A percentile compares a stretch with the other conserved stretches of the same genome.
phyloP scores from a whole-genome alignment of 176 grass and related monocot genomes.

The Bonia amplexicaulis region DNA sequence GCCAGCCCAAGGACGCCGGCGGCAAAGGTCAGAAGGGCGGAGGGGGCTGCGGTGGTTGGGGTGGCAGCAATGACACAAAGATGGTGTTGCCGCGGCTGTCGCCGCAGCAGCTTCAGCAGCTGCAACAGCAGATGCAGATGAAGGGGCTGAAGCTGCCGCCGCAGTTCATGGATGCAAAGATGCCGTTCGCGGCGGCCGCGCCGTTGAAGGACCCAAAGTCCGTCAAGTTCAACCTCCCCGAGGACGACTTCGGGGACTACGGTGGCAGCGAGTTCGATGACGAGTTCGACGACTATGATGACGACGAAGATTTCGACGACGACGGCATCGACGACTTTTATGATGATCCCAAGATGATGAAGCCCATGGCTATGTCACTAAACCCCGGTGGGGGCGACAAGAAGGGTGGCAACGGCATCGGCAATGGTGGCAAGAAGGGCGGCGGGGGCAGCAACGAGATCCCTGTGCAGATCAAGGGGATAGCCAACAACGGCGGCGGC shows the following conservation, averaged over 20 bases:
- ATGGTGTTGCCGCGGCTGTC: constrained; percentile 30
- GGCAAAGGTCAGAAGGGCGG: constrained; percentile 9
- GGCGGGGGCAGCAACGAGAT: constrained; percentile 30
- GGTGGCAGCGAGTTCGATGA: constrained; percentile 52
- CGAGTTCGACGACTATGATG: constrained; percentile 54
- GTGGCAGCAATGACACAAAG: constrained; percentile 10
- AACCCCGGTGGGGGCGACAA: constrained; percentile 16
- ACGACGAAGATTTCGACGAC: constrained; percentile 49
- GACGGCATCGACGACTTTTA: neutral
- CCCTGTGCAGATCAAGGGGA: constrained; percentile 46
- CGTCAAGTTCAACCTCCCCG: constrained; percentile 47
- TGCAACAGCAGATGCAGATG: constrained; percentile 57
- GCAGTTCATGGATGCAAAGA: constrained; percentile 50
- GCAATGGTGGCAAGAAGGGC: constrained; percentile 13
- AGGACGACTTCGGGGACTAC: constrained; percentile 41
- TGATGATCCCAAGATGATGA: constrained; percentile 65
- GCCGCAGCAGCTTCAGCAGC: constrained; percentile 52
- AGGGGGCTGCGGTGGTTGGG: neutral
- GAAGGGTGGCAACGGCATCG: neutral
- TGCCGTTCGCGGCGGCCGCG: constrained; percentile 21
- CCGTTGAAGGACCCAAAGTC: constrained; percentile 44
- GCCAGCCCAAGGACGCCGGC: constrained; percentile 37
- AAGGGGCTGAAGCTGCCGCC: constrained; percentile 59
- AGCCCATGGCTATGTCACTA: constrained; percentile 27
- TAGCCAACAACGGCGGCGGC: neutral